These are phyloP conservation scores for Penicillium parvum DNA, from an alignment of 495 filamentous ascomycete genomes.

Conservation along the genomic window DNA sequence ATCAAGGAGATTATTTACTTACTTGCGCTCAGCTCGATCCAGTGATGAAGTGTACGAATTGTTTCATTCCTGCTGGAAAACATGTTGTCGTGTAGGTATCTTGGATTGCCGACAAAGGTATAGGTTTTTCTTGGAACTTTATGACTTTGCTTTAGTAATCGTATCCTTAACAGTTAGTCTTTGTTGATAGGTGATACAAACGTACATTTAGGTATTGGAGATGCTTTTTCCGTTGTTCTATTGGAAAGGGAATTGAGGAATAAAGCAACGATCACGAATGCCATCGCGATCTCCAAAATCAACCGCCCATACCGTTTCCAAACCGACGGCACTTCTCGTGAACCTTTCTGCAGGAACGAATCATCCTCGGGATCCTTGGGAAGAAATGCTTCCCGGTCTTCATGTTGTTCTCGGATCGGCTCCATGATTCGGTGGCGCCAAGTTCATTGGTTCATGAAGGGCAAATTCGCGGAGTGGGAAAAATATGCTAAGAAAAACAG, in stretches of 20 bases:
- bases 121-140: constrained; percentile 3
- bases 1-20: constrained; percentile 4
- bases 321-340: constrained; percentile 2
- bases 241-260: constrained; percentile 2
- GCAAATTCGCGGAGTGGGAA: constrained; percentile 1
- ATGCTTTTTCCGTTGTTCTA: constrained; percentile 2
- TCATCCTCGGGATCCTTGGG: constrained; percentile 1
- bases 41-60: constrained; percentile 3
- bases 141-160: constrained; percentile 1
- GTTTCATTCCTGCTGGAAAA: constrained; percentile 4
- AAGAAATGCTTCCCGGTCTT: constrained; percentile 1
- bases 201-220: constrained; percentile 3
- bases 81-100: constrained; percentile 3
- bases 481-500: constrained; percentile 1
- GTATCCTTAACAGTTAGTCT: constrained; percentile 1
- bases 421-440: constrained; percentile 2
- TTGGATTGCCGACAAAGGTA: constrained; percentile 1
- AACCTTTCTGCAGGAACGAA: background rate
- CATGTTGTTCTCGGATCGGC: constrained; percentile 1
- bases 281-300: constrained; percentile 1
- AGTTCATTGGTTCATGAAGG: constrained; percentile 1
- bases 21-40: constrained; percentile 2
- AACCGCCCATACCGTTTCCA: constrained; percentile 1
- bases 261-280: constrained; percentile 3
- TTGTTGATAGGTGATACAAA: constrained; percentile 1